Evolutionary conservation across 176 grass and related monocot genomes (phyloP).

Genomic region (Carex myosuroides): DNA sequence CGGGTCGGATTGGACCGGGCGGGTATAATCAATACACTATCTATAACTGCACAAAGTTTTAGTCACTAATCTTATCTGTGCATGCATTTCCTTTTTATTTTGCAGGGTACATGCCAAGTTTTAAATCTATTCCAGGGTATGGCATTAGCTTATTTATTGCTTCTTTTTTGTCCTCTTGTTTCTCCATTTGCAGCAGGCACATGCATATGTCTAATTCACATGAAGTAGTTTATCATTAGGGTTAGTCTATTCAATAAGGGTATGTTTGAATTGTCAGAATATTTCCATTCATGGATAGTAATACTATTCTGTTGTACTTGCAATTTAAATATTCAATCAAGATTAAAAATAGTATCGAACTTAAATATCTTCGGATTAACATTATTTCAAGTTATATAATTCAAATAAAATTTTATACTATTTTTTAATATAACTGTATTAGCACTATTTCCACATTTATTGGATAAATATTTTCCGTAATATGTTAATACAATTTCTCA

Average conservation of each 20-base stretch:
- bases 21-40: too few relatives aligned
- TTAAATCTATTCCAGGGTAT: conserved; percentile 11
- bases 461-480: too few relatives aligned
- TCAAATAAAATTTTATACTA: background rate
- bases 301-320: background rate
- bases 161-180: conserved; percentile 15
- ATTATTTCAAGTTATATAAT: background rate
- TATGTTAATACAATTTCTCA: background rate
- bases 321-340: background rate
- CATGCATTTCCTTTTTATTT: background rate
- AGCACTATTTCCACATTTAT: background rate
- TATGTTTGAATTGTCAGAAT: background rate
- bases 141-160: conserved; percentile 9
- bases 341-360: background rate
- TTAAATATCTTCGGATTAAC: background rate
- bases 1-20: too few relatives aligned
- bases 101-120: background rate
- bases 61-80: background rate
- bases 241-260: background rate
- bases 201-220: conserved; percentile 7
- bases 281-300: background rate
- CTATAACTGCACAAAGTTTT: background rate
- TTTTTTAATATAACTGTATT: background rate
- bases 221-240: conserved; percentile 8
- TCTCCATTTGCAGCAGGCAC: conserved; percentile 17